phyloP scores from a whole-genome alignment of 2,329 filamentous ascomycete species.

The Tolypocladium pustulatum region DNA sequence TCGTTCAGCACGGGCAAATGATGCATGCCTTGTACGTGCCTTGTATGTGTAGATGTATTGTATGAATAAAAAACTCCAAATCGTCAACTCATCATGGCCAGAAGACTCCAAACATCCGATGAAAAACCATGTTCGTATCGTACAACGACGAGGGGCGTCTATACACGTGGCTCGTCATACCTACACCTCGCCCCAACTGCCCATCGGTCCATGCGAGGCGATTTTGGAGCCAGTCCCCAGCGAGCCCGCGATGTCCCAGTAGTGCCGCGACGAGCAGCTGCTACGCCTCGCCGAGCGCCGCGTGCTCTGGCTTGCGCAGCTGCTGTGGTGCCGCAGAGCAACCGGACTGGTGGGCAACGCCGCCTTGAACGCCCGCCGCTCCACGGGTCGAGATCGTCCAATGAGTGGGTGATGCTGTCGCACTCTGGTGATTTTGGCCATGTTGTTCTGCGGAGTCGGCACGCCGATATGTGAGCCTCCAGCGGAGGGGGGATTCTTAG shows the following conservation, averaged over 20 bases:
- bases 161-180: not conserved
- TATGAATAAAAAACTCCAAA: too few relatives aligned
- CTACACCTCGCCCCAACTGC: constrained; percentile 69
- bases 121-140: not conserved
- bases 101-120: not conserved
- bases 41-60: too few relatives aligned
- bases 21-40: too few relatives aligned
- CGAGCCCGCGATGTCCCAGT: constrained; percentile 83
- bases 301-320: constrained; percentile 82
- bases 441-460: constrained; percentile 49
- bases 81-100: too few relatives aligned
- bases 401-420: constrained; percentile 84
- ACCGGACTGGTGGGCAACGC: constrained; percentile 38
- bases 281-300: constrained; percentile 59
- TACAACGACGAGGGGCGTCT: not conserved
- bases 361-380: constrained; percentile 47
- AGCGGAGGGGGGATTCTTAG: constrained; percentile 28
- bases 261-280: constrained; percentile 68
- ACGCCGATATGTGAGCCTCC: constrained; percentile 37
- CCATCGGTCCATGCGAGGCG: constrained; percentile 56
- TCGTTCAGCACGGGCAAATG: too few relatives aligned
- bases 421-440: constrained; percentile 72
- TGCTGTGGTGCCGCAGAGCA: constrained; percentile 43
- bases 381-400: constrained; percentile 39
- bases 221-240: constrained; percentile 66